Evolutionary conservation across 768 basidiomycete genomes (phyloP).

Genomic region (Rhodosporidiobolus odoratus): DNA sequence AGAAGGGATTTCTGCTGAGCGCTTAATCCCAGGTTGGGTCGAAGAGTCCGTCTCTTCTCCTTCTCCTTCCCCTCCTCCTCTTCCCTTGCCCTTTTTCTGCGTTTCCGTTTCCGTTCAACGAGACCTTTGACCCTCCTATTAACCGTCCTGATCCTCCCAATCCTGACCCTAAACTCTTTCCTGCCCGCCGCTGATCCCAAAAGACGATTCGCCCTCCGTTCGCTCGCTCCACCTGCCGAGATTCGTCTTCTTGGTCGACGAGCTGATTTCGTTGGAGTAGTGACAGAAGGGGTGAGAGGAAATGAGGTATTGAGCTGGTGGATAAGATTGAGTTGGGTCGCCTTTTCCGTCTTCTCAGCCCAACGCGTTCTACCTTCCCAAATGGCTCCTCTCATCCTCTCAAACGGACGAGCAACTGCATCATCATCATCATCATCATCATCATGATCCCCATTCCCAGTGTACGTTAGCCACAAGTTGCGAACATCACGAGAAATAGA

Average conservation of each 20-base stretch:
- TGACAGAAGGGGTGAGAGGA: neutral
- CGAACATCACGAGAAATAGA: neutral
- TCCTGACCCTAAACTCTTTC: slow-evolving; percentile 19
- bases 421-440: too few species aligned
- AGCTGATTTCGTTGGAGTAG: neutral
- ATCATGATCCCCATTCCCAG: too few species aligned
- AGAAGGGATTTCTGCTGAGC: neutral
- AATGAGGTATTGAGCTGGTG: neutral
- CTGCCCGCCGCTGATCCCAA: slow-evolving; percentile 3
- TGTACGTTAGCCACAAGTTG: neutral
- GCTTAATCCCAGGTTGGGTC: neutral
- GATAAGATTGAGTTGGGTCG: slow-evolving; percentile 7
- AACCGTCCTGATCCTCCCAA: slow-evolving; percentile 8
- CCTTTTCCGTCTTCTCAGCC: slow-evolving; percentile 20
- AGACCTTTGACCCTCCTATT: neutral
- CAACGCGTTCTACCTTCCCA: slow-evolving; percentile 27
- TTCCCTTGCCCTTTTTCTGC: too few species aligned
- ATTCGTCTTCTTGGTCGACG: neutral
- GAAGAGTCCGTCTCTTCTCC: neutral
- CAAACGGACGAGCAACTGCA: slow-evolving; percentile 30
- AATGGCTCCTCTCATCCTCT: slow-evolving; percentile 21
- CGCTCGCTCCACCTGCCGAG: slow-evolving; percentile 19
- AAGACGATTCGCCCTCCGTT: slow-evolving; percentile 2
- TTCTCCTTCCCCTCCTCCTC: neutral
- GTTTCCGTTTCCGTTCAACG: too few species aligned